A percentile compares a stretch with the other conserved stretches of the same genome.
Evolutionary conservation across 768 basidiomycete genomes (phyloP).

Genomic region (Lentinula guzmanii): DNA sequence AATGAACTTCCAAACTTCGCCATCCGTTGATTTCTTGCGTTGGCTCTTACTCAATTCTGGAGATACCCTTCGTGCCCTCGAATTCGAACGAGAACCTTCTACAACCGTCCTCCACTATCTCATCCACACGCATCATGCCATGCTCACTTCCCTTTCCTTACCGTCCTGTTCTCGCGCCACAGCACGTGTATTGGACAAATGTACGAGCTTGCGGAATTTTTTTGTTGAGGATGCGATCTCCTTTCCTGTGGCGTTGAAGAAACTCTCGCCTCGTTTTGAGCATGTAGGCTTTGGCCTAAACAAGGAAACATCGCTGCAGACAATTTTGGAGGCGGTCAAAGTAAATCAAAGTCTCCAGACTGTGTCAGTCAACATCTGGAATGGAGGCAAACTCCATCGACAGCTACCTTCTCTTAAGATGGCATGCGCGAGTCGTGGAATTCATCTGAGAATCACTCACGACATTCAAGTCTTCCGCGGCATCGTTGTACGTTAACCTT

Average conservation of each 20-base stretch:
- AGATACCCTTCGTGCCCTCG: constrained; percentile 42
- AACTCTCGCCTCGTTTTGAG: constrained; percentile 14
- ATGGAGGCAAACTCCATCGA: constrained; percentile 42
- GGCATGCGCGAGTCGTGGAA: constrained; percentile 57
- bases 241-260: not conserved
- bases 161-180: constrained; percentile 48
- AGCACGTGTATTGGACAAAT: not conserved
- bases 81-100: constrained; percentile 58
- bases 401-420: constrained; percentile 52
- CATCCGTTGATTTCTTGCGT: constrained; percentile 55
- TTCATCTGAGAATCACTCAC: constrained; percentile 44
- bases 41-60: constrained; percentile 65
- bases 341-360: constrained; percentile 28
- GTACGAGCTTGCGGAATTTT: not conserved
- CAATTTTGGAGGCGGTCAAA: constrained; percentile 52
- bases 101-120: constrained; percentile 47
- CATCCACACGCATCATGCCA: constrained; percentile 46
- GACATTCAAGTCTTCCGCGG: constrained; percentile 50
- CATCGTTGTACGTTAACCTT: constrained; percentile 18
- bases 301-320: constrained; percentile 45
- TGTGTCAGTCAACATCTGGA: constrained; percentile 51
- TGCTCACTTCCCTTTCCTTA: constrained; percentile 50
- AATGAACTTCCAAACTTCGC: constrained; percentile 61
- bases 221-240: not conserved
- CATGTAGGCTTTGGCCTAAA: constrained; percentile 60